phyloP scores from a whole-genome alignment of 2,329 filamentous ascomycete species.

The Teratosphaeria nubilosa region DNA sequence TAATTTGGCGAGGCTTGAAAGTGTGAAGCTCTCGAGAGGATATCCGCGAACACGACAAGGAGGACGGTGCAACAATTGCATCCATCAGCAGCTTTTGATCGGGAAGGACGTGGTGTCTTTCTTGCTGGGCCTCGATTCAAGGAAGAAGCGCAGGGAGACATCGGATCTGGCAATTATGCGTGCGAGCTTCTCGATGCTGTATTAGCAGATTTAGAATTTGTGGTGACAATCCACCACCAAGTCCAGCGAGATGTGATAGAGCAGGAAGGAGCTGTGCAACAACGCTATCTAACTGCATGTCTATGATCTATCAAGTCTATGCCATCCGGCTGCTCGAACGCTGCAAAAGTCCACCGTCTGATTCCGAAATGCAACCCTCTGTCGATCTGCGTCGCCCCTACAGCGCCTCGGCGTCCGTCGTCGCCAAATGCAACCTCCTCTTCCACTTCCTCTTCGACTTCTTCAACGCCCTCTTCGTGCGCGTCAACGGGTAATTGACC shows the following conservation, averaged over 20 bases:
- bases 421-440: slow-evolving; percentile 9
- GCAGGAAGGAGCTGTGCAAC: not conserved
- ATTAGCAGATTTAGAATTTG: not conserved
- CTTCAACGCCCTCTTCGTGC: slow-evolving; percentile 16
- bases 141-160: too few relatives aligned
- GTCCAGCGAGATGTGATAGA: not conserved
- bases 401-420: not conserved
- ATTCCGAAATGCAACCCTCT: not conserved
- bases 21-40: too few relatives aligned
- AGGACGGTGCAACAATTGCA: too few relatives aligned
- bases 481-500: slow-evolving; percentile 37
- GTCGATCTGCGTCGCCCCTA: not conserved
- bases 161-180: too few relatives aligned
- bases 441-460: slow-evolving; percentile 19
- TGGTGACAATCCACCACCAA: not conserved
- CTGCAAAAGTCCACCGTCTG: not conserved
- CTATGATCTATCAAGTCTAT: not conserved
- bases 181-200: too few relatives aligned
- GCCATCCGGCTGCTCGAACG: not conserved
- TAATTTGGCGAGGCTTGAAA: not conserved
- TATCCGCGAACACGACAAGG: too few relatives aligned
- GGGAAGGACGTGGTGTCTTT: too few relatives aligned
- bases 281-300: not conserved
- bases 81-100: too few relatives aligned
- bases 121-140: too few relatives aligned